These are phyloP conservation scores for Globisporangium spiculum DNA, from an alignment of 352 stramenopile species.

Conservation along the genomic window DNA sequence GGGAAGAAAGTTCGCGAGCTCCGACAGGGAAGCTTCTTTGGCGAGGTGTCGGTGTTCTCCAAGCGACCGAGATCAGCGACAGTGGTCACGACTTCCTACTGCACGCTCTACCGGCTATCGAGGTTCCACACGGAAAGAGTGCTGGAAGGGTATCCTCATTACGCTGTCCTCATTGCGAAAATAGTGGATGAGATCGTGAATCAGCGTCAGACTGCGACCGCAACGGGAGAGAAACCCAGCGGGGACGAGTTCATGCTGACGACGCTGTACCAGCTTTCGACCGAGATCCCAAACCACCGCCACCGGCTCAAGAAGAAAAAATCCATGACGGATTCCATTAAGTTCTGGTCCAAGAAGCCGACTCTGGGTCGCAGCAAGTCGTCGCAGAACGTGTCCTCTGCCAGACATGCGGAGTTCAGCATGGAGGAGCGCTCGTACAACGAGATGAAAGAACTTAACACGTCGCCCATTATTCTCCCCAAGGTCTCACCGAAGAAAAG, in stretches of 20 bases:
- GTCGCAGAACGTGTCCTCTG: slow-evolving; percentile 29
- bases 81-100: slow-evolving; percentile 57
- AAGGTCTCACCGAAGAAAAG: background rate
- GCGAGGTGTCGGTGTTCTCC: slow-evolving; percentile 69
- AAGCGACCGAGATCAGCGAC: slow-evolving; percentile 53
- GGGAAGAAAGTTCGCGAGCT: slow-evolving; percentile 63
- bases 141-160: slow-evolving; percentile 57
- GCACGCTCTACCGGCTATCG: slow-evolving; percentile 61
- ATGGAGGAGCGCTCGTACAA: slow-evolving; percentile 20
- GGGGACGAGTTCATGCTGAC: slow-evolving; percentile 53
- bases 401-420: slow-evolving; percentile 26
- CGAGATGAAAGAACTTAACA: slow-evolving; percentile 17
- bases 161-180: slow-evolving; percentile 36
- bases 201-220: slow-evolving; percentile 22
- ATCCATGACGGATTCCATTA: background rate
- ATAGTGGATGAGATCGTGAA: slow-evolving; percentile 50
- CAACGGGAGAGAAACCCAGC: background rate
- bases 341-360: background rate
- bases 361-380: slow-evolving; percentile 48
- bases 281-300: slow-evolving; percentile 10
- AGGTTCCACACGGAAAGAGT: slow-evolving; percentile 62
- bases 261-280: slow-evolving; percentile 46
- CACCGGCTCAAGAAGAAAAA: slow-evolving; percentile 14
- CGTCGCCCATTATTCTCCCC: slow-evolving; percentile 12
- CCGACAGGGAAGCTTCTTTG: slow-evolving; percentile 62